Percentiles rank a stretch among this genome's conserved stretches.
Conservation (phyloP, 306 rosid species). For the Quercus cerris region DNA sequence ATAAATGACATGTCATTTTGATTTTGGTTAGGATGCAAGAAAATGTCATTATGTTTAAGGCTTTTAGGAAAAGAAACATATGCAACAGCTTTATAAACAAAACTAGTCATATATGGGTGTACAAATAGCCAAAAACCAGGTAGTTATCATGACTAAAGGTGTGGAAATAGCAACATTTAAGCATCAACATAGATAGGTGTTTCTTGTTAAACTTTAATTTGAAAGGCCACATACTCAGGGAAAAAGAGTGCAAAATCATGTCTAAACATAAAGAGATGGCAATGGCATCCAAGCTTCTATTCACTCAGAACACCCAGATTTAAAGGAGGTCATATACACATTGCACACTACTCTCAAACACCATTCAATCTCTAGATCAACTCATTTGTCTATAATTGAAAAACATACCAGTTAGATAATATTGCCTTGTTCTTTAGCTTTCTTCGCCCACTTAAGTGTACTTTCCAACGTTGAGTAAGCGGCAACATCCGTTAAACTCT, state of each 20-base stretch:
- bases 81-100: too few species aligned
- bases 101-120: too few species aligned
- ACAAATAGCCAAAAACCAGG: too few species aligned
- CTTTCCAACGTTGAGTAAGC: conserved; percentile 78
- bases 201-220: neutral
- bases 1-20: too few species aligned
- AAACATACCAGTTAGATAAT: conserved; percentile 40
- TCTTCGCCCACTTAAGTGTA: conserved; percentile 63
- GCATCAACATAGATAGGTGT: neutral
- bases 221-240: neutral
- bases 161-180: neutral
- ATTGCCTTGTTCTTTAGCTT: conserved; percentile 57
- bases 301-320: neutral
- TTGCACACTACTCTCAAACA: neutral
- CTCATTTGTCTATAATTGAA: neutral
- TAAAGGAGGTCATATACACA: neutral
- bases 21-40: too few species aligned
- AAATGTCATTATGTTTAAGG: too few species aligned
- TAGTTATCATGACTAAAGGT: too few species aligned
- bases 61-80: too few species aligned
- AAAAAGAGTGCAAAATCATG: neutral
- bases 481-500: conserved; percentile 68
- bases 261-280: neutral
- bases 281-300: neutral
- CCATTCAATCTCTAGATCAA: neutral